A percentile compares a stretch with the other conserved stretches of the same genome.
phyloP scores from a whole-genome alignment of 177 flowering plant species.

The Telopea speciosissima region DNA sequence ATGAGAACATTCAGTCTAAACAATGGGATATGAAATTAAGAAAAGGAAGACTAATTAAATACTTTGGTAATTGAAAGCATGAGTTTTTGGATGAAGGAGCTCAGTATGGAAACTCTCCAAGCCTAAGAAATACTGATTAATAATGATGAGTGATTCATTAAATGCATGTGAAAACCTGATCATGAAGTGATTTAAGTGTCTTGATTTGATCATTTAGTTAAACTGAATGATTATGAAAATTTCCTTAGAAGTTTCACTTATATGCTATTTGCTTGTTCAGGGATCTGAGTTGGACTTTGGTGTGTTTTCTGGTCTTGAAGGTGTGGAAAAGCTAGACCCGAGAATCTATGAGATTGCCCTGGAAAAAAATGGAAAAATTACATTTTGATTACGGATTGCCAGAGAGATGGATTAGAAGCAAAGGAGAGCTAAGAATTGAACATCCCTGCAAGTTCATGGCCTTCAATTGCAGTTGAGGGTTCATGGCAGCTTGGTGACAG shows the following conservation, averaged over 20 bases:
- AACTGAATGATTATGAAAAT: too few relatives aligned
- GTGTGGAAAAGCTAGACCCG: conserved; percentile 86
- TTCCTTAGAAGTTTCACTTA: not conserved
- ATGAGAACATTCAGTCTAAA: not conserved
- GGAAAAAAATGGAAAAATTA: conserved; percentile 70
- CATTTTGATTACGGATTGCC: too few relatives aligned
- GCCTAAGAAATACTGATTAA: not conserved
- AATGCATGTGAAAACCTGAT: too few relatives aligned
- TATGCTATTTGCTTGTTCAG: conserved; percentile 30
- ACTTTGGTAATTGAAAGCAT: not conserved
- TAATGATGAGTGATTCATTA: too few relatives aligned
- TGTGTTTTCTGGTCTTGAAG: conserved; percentile 97
- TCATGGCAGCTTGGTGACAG: too few relatives aligned
- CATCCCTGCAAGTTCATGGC: too few relatives aligned
- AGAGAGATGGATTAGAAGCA: too few relatives aligned
- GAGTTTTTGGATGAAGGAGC: not conserved
- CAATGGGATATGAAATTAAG: not conserved
- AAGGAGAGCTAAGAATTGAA: too few relatives aligned
- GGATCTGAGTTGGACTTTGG: conserved; percentile 98
- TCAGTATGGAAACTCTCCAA: not conserved
- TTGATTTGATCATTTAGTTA: too few relatives aligned
- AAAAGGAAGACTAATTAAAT: not conserved
- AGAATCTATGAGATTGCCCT: conserved; percentile 71
- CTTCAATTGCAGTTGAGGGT: too few relatives aligned
- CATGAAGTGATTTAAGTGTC: too few relatives aligned